Evolutionary conservation across 2,329 filamentous ascomycete species (phyloP).

Genomic region (Fonsecaea erecta): DNA sequence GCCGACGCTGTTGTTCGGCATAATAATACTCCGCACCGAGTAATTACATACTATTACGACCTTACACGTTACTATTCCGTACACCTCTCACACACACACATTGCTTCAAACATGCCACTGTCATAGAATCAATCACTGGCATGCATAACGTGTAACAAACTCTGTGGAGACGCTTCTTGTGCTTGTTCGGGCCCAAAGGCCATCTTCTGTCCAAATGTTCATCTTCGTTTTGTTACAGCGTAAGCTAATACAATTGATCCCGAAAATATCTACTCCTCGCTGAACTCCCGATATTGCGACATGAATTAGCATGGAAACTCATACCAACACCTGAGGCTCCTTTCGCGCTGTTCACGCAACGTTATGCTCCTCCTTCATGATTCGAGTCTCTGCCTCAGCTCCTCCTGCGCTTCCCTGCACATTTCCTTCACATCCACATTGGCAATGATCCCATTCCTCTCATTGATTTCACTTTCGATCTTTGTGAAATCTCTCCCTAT

Average conservation of each 20-base stretch:
- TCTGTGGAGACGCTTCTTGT: background rate
- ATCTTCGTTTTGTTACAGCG: background rate
- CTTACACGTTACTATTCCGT: too few species aligned
- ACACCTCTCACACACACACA: background rate
- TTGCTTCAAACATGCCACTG: background rate
- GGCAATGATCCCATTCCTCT: slow-evolving; percentile 35
- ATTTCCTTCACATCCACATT: slow-evolving; percentile 39
- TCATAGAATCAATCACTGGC: background rate
- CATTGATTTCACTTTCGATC: slow-evolving; percentile 47
- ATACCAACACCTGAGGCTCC: background rate
- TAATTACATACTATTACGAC: too few species aligned
- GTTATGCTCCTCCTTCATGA: background rate
- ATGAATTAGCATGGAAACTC: background rate
- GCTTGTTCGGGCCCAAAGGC: background rate
- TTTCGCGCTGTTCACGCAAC: background rate
- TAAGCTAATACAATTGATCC: background rate
- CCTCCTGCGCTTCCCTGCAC: slow-evolving; percentile 38
- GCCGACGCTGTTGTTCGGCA: too few species aligned
- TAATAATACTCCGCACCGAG: too few species aligned
- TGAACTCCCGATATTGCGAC: background rate
- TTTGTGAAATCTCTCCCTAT: slow-evolving; percentile 44
- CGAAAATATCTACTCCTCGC: background rate
- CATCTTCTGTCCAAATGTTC: too few species aligned
- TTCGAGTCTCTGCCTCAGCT: slow-evolving; percentile 29
- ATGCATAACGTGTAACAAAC: background rate